These are phyloP conservation scores for Peronospora destructor DNA, from an alignment of 352 stramenopile genomes.

Conservation along the genomic window DNA sequence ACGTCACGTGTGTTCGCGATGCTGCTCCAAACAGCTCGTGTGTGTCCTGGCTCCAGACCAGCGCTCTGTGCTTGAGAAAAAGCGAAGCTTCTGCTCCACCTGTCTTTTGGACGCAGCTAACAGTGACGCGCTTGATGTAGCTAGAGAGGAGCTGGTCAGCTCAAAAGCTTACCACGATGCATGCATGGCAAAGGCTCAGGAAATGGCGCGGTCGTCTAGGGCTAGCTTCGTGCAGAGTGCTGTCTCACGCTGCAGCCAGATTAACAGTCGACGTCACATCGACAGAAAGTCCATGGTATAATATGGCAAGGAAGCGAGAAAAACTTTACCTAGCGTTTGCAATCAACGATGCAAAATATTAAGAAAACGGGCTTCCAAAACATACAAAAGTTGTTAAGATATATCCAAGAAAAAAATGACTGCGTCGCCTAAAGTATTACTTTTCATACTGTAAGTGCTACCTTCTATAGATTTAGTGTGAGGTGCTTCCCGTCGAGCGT, in stretches of 20 bases:
- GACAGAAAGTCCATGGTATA: slow-evolving; percentile 6
- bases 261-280: slow-evolving; percentile 16
- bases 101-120: slow-evolving; percentile 29
- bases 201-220: slow-evolving; percentile 15
- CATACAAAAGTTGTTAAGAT: too few relatives aligned
- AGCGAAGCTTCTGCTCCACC: slow-evolving; percentile 27
- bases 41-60: slow-evolving; percentile 27
- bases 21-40: slow-evolving; percentile 28
- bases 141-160: slow-evolving; percentile 28
- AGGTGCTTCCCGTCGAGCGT: too few relatives aligned
- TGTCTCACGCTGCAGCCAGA: slow-evolving; percentile 18
- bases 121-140: slow-evolving; percentile 29
- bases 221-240: slow-evolving; percentile 20
- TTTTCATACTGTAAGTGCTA: too few relatives aligned
- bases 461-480: too few relatives aligned
- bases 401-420: too few relatives aligned
- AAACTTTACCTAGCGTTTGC: slow-evolving; percentile 3
- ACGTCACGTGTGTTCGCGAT: slow-evolving; percentile 26
- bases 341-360: not conserved
- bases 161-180: slow-evolving; percentile 22
- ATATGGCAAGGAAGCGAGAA: not conserved
- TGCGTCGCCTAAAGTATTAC: too few relatives aligned
- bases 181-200: slow-evolving; percentile 17
- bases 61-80: slow-evolving; percentile 26
- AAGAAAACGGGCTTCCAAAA: too few relatives aligned